These are phyloP conservation scores for Penicillium polonicum DNA, from an alignment of 2,329 filamentous ascomycete genomes.

Conservation along the genomic window DNA sequence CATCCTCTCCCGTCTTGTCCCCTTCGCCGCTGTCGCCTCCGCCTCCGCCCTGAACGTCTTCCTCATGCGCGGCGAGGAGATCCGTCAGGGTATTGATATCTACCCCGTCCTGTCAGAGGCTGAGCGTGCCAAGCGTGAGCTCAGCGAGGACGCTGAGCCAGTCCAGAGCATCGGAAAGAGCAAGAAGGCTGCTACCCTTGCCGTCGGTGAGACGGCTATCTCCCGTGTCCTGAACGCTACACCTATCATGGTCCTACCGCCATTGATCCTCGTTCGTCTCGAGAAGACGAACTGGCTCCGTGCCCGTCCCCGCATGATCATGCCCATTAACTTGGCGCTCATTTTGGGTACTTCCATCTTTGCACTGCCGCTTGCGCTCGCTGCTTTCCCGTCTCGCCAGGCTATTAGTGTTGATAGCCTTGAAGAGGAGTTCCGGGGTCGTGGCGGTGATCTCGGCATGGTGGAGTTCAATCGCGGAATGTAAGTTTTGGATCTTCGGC, in stretches of 20 bases:
- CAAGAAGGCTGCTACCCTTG: conserved; percentile 80
- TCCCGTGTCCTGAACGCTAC: conserved; percentile 90
- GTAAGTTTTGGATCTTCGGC: conserved; percentile 43
- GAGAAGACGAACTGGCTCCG: conserved; percentile 82
- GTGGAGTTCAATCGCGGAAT: conserved; percentile 98
- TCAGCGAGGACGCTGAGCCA: conserved; percentile 55
- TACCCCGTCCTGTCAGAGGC: conserved; percentile 74
- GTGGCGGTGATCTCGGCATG: conserved; percentile 73
- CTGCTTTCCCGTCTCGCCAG: conserved; percentile 89
- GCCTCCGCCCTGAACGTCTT: conserved; percentile 94
- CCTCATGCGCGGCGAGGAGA: conserved; percentile 96
- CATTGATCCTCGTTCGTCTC: conserved; percentile 77
- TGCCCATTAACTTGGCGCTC: conserved; percentile 81
- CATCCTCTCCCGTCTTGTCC: conserved; percentile 82
- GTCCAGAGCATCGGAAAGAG: conserved; percentile 77
- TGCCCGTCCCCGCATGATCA: conserved; percentile 70
- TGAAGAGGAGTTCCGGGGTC: conserved; percentile 82
- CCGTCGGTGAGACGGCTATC: conserved; percentile 88
- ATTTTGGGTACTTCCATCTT: conserved; percentile 85
- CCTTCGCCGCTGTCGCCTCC: conserved; percentile 90
- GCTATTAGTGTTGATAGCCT: conserved; percentile 71
- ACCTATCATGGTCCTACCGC: conserved; percentile 95
- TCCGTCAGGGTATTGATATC: conserved; percentile 86
- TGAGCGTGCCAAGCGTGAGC: conserved; percentile 64
- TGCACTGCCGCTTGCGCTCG: conserved; percentile 84